Base-by-base conservation (phyloP, 176 grass and related monocot species). In the Bolboschoenus planiculmis region DNA sequence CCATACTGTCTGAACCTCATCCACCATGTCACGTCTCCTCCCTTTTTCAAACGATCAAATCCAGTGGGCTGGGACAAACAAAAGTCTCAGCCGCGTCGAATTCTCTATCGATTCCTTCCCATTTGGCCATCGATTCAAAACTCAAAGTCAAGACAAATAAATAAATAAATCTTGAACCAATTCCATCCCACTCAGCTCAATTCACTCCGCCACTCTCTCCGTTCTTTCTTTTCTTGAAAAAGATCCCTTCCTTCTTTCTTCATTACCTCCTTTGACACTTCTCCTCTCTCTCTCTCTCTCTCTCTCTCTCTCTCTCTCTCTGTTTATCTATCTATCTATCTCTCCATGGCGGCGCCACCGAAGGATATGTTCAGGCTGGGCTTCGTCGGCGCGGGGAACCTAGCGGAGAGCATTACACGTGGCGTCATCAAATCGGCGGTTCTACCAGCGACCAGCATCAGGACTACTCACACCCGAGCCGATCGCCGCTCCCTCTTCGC, bases 341-440 rank as follows among this genome's bases (percentile, higher is more conserved):
- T 78, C 37, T 27, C 76, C 27, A 93, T 93, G 93, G 91, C 87
- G 63, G 83, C 91, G 61, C 54, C 85, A 1, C 78, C 74, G 34
- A 64, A 40, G 9, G 88, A 88, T 62, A 39, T 58, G 48, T 99
- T 93, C 86, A 88, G 78, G 14, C 83, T 99, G 0, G 97, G 97
- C 0, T 96, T 99, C 85, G 53, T 99, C 57, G 97, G 97, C 24
- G 89, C 91, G 0, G 97, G 97, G 7, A 99, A 96, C 84, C 47
- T 99, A 68, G 97, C 93, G 51, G 97, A 99, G 93, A 99, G 91
- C 89, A 99, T 95, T 84, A 93, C 91, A 27, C 81, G 93, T 7
- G 93, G 96, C 56, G 93, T 95, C 1, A 83, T 79, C 24, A 92
- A 90, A 30, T 96, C 93, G 24, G 91, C 86, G 62, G 89, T 96